Percentiles rank a stretch among this genome's conserved stretches.
Evolutionary conservation across 2,329 filamentous ascomycete species (phyloP).

Genomic region (Fusarium goolgardi): DNA sequence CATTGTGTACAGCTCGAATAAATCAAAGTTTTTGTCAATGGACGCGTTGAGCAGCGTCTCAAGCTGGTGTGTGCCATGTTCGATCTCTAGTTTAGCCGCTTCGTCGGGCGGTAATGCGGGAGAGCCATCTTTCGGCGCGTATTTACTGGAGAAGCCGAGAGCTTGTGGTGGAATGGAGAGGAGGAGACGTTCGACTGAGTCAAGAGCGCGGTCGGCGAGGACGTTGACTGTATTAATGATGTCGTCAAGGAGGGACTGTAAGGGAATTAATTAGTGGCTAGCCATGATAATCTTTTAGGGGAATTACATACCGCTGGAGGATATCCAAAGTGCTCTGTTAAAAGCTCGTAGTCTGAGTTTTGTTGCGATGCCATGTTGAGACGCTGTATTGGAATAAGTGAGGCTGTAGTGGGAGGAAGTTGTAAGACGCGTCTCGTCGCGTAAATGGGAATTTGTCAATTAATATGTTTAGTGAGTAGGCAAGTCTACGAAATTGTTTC

Average conservation of each 20-base stretch:
- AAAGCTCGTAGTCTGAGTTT: slow-evolving; percentile 70
- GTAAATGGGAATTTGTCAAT: slow-evolving; percentile 15
- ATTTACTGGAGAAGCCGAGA: slow-evolving; percentile 78
- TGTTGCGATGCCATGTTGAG: slow-evolving; percentile 51
- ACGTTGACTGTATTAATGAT: slow-evolving; percentile 98
- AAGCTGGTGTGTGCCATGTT: slow-evolving; percentile 86
- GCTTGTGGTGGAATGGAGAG: slow-evolving; percentile 76
- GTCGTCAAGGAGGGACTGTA: slow-evolving; percentile 91
- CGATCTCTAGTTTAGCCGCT: slow-evolving; percentile 74
- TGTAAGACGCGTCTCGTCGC: slow-evolving; percentile 37
- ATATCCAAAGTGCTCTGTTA: slow-evolving; percentile 96
- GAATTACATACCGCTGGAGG: slow-evolving; percentile 80
- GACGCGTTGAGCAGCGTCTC: slow-evolving; percentile 84
- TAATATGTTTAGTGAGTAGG: slow-evolving; percentile 2
- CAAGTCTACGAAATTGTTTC: neutral
- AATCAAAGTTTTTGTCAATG: slow-evolving; percentile 87
- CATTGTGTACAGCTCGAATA: slow-evolving; percentile 89
- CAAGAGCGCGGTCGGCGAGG: slow-evolving; percentile 88
- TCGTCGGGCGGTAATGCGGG: slow-evolving; percentile 56
- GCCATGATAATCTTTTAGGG: neutral
- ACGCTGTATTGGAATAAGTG: slow-evolving; percentile 3
- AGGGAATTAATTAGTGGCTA: slow-evolving; percentile 2
- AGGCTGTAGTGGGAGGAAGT: slow-evolving; percentile 3
- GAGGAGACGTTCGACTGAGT: slow-evolving; percentile 86
- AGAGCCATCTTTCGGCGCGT: slow-evolving; percentile 52